Conservation (phyloP, 2,329 filamentous ascomycete species). For the Trichoderma sp. region DNA sequence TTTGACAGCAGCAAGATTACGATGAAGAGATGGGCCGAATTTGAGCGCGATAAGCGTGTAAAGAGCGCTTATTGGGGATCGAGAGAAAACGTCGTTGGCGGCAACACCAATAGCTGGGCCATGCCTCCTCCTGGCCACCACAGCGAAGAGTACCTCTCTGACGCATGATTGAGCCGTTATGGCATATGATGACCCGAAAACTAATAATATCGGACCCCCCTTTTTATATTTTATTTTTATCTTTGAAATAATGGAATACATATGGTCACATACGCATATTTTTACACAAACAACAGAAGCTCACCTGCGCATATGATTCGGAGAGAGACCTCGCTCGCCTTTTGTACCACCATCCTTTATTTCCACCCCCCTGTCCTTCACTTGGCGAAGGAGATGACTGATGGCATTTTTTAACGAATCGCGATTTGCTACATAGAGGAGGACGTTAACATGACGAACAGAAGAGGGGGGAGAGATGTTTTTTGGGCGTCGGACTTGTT, state of each 20-base stretch:
- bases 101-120: slow-evolving; percentile 43
- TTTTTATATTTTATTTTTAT: slow-evolving; percentile 2
- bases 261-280: slow-evolving; percentile 5
- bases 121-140: slow-evolving; percentile 45
- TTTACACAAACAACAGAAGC: not conserved
- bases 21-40: slow-evolving; percentile 98
- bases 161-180: slow-evolving; percentile 39
- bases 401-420: not conserved
- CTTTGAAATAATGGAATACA: slow-evolving; percentile 15
- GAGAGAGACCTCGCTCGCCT: not conserved
- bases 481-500: not conserved
- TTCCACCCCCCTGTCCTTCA: not conserved
- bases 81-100: slow-evolving; percentile 49
- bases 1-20: slow-evolving; percentile 99
- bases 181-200: not conserved
- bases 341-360: not conserved
- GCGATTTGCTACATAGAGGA: not conserved
- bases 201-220: not conserved
- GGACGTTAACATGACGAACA: not conserved
- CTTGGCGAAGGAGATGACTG: not conserved
- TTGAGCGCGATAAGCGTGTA: slow-evolving; percentile 66
- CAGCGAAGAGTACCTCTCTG: slow-evolving; percentile 56
- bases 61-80: slow-evolving; percentile 52
- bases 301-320: not conserved
- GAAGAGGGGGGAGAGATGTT: not conserved